Evolutionary conservation across 306 rosid genomes (phyloP).

Genomic region (Ormosia emarginata): DNA sequence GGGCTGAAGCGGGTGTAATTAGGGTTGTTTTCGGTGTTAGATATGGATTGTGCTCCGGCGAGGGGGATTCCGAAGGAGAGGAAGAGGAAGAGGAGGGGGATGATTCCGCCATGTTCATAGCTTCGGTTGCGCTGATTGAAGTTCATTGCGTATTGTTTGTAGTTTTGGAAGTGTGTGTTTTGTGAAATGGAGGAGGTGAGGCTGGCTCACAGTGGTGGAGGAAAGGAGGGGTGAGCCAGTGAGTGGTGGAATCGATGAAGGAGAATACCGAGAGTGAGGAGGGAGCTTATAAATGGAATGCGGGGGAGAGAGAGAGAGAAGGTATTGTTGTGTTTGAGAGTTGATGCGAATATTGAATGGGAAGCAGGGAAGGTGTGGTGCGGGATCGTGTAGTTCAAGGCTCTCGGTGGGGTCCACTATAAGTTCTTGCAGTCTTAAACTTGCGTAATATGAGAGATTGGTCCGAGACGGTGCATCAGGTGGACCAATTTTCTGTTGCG

Average conservation of each 20-base stretch:
- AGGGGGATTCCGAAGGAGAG: background rate
- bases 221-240: background rate
- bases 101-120: background rate
- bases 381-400: background rate
- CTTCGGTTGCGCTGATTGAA: background rate
- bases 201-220: background rate
- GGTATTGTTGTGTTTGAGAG: no score
- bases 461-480: constrained; percentile 42
- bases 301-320: background rate
- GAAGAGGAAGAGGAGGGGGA: constrained; percentile 10
- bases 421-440: background rate
- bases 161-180: background rate
- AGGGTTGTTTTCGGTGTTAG: background rate
- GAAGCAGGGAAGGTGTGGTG: constrained; percentile 13
- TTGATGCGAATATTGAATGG: background rate
- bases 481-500: background rate
- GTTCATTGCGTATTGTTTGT: background rate
- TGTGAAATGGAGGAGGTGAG: background rate
- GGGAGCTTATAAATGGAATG: background rate
- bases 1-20: constrained; percentile 52
- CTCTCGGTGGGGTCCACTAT: background rate
- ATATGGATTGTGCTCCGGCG: constrained; percentile 24
- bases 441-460: background rate
- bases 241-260: background rate
- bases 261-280: background rate